Conservation (phyloP, 129 eudicot species). For the Logfia minima region DNA sequence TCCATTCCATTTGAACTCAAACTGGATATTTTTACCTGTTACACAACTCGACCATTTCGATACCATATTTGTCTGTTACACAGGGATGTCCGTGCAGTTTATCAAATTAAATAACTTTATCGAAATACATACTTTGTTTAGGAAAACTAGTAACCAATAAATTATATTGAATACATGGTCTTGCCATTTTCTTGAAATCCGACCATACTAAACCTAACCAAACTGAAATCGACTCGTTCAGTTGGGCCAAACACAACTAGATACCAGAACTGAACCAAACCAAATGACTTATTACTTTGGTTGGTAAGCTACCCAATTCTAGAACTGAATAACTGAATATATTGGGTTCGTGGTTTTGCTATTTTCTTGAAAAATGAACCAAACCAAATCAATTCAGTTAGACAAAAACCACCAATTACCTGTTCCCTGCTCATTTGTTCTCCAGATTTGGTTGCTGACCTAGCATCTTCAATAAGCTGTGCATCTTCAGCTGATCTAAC, state of each 20-base stretch:
- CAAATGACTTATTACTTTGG: not conserved
- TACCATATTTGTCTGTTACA: too few relatives aligned
- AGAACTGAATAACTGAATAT: too few relatives aligned
- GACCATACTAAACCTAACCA: not conserved
- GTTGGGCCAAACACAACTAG: not conserved
- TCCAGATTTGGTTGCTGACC: slow-evolving; percentile 73
- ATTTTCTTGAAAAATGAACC: too few relatives aligned
- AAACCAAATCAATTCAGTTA: too few relatives aligned
- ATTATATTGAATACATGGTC: not conserved
- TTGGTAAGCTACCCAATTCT: too few relatives aligned
- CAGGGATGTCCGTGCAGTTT: too few relatives aligned
- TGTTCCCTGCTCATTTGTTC: slow-evolving; percentile 74
- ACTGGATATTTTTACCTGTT: not conserved
- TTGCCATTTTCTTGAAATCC: not conserved
- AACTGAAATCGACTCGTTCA: not conserved
- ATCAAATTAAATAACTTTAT: not conserved
- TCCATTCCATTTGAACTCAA: not conserved
- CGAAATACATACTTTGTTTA: not conserved
- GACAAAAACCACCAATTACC: slow-evolving; percentile 33
- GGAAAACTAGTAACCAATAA: not conserved
- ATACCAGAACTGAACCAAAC: not conserved
- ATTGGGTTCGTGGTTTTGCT: too few relatives aligned
- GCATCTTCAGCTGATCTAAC: slow-evolving; percentile 90
- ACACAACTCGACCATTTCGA: too few relatives aligned
- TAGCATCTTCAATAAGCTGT: slow-evolving; percentile 78